Evolutionary conservation across 495 filamentous ascomycete genomes (phyloP).

Genomic region (Rhypophila decipiens): DNA sequence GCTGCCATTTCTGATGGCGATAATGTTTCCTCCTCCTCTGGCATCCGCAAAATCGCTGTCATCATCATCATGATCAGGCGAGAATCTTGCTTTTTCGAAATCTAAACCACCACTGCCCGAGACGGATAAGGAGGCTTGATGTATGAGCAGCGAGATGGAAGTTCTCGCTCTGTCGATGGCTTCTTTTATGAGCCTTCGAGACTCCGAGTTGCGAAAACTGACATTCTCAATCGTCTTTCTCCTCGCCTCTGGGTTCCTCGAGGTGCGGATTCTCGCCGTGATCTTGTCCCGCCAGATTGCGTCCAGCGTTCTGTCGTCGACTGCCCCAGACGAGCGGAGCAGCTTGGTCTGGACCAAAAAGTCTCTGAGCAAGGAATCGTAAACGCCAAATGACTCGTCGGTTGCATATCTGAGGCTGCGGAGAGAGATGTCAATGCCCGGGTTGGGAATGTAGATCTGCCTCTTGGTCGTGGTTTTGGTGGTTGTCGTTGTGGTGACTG

Average conservation of each 20-base stretch:
- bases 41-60: background rate
- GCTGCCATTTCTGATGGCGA: no score
- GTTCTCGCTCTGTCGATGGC: slow-evolving; percentile 2
- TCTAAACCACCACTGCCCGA: no score
- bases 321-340: slow-evolving; percentile 12
- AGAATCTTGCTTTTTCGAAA: no score
- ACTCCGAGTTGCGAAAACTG: background rate
- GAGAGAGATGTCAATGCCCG: slow-evolving; percentile 12
- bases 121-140: no score
- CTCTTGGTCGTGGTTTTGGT: background rate
- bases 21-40: no score
- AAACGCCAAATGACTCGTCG: slow-evolving; percentile 5
- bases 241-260: background rate
- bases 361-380: slow-evolving; percentile 3
- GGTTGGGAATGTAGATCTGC: background rate
- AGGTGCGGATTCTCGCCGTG: slow-evolving; percentile 4
- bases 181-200: slow-evolving; percentile 1
- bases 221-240: slow-evolving; percentile 2
- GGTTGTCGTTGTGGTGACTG: background rate
- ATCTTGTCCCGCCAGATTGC: slow-evolving; percentile 17
- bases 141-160: no score
- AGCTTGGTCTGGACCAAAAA: slow-evolving; percentile 10
- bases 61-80: background rate
- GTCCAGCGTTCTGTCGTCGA: slow-evolving; percentile 14
- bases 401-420: slow-evolving; percentile 11